These are phyloP conservation scores for Blastocystis sp. DNA, from an alignment of 352 stramenopile genomes.

Conservation along the genomic window DNA sequence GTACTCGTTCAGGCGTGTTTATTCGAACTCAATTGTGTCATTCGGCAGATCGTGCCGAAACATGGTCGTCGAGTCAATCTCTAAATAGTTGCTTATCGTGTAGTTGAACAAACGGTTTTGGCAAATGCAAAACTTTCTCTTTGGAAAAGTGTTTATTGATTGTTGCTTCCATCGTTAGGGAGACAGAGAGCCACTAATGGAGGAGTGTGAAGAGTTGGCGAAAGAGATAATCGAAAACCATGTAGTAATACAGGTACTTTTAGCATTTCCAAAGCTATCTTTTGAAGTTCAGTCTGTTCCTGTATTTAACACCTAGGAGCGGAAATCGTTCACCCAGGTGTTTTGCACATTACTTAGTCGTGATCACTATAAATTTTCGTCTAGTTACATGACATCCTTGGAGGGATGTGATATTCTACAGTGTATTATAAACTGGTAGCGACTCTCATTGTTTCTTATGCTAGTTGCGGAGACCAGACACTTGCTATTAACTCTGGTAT, in stretches of 20 bases:
- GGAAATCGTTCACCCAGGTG: slow-evolving; percentile 51
- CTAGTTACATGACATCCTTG: slow-evolving; percentile 42
- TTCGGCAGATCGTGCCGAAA: slow-evolving; percentile 34
- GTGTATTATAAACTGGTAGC: slow-evolving; percentile 36
- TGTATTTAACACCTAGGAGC: neutral
- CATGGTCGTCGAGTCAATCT: neutral
- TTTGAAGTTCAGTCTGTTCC: neutral
- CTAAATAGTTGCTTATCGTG: neutral
- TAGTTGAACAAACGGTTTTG: slow-evolving; percentile 59
- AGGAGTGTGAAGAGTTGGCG: slow-evolving; percentile 48
- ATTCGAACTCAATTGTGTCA: slow-evolving; percentile 54
- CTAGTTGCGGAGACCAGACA: neutral
- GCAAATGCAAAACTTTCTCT: slow-evolving; percentile 61
- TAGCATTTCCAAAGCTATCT: slow-evolving; percentile 25
- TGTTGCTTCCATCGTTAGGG: neutral
- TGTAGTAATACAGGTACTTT: slow-evolving; percentile 24
- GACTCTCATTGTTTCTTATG: neutral
- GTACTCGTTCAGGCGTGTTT: slow-evolving; percentile 32
- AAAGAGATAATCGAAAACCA: slow-evolving; percentile 61
- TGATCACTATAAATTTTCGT: slow-evolving; percentile 60
- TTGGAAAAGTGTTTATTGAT: slow-evolving; percentile 1
- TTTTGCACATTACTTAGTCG: slow-evolving; percentile 52
- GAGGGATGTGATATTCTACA: slow-evolving; percentile 43
- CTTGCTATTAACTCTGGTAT: slow-evolving; percentile 1
- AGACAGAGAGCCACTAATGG: slow-evolving; percentile 6